These are phyloP conservation scores for Fomitopsis pinicola DNA, from an alignment of 1,284 basidiomycete genomes.

Conservation along the genomic window DNA sequence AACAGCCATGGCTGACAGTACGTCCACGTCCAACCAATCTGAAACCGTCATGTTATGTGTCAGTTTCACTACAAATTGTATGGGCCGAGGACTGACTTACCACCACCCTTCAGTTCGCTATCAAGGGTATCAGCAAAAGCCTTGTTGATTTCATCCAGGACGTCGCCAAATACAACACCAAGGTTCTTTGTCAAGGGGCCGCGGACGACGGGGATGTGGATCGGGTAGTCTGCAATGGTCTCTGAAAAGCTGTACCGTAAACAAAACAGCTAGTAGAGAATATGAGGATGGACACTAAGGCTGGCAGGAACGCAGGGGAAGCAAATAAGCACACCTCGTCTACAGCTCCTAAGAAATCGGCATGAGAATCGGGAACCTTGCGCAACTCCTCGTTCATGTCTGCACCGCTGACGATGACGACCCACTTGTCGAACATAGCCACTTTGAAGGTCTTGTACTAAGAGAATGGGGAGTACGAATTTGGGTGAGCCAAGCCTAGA, in stretches of 20 bases:
- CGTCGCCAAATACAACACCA: conserved; percentile 10
- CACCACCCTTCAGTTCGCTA: neutral
- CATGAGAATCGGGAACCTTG: conserved; percentile 27
- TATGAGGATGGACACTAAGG: no score
- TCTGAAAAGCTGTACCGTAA: conserved; percentile 6
- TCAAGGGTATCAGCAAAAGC: conserved; percentile 7
- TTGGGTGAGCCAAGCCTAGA: neutral
- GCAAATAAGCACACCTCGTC: conserved; percentile 21
- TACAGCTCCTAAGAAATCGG: conserved; percentile 21
- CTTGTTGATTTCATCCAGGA: conserved; percentile 15
- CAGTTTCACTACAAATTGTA: neutral
- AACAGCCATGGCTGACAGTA: conserved; percentile 12
- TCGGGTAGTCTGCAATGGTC: neutral
- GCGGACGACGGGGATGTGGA: neutral
- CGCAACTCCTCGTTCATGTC: conserved; percentile 33
- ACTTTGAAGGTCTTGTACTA: conserved; percentile 27
- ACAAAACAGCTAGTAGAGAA: conserved; percentile 1
- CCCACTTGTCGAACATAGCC: conserved; percentile 26
- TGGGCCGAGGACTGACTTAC: neutral
- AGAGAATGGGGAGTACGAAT: neutral
- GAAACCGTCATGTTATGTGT: neutral
- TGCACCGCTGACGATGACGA: conserved; percentile 28
- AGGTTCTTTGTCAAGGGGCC: conserved; percentile 12
- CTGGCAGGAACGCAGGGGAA: neutral
- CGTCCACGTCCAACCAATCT: conserved; percentile 20